These are phyloP conservation scores for Pseudogymnoascus sp. DNA, from an alignment of 2,329 filamentous ascomycete species.

Conservation along the genomic window DNA sequence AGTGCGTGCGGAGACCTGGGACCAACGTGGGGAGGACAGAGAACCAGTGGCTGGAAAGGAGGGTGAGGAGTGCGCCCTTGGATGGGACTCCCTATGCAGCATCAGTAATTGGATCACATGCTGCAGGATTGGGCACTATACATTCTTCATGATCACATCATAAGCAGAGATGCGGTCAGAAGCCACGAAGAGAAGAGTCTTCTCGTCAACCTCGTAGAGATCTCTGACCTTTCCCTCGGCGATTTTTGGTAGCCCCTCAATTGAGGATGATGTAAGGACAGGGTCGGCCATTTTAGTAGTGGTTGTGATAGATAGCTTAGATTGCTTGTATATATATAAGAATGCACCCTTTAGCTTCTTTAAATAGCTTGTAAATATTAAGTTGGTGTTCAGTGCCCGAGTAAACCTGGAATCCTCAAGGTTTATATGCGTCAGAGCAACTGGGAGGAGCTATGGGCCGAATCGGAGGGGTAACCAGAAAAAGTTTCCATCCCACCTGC, in stretches of 20 bases:
- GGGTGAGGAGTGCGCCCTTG: conserved; percentile 61
- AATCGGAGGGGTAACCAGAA: conserved; percentile 7
- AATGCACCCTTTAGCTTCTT: not conserved
- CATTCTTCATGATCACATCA: conserved; percentile 83
- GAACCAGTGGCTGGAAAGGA: conserved; percentile 65
- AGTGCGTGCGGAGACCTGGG: conserved; percentile 55
- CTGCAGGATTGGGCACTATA: conserved; percentile 45
- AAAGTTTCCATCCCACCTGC: conserved; percentile 8
- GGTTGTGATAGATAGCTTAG: not conserved
- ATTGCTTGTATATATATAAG: conserved; percentile 4
- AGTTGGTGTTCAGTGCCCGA: not conserved
- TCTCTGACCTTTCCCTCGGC: conserved; percentile 66
- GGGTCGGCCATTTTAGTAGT: conserved; percentile 15
- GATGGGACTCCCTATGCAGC: conserved; percentile 53
- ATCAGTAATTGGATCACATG: conserved; percentile 34
- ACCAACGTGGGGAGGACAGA: conserved; percentile 48
- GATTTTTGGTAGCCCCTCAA: conserved; percentile 21
- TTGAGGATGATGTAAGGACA: conserved; percentile 17
- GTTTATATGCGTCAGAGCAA: conserved; percentile 4
- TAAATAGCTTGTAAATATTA: not conserved
- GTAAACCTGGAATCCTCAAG: not conserved
- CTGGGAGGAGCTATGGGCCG: not conserved
- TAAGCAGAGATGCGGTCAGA: conserved; percentile 92
- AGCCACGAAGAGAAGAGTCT: conserved; percentile 72
- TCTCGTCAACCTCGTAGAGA: conserved; percentile 64